A percentile compares a stretch with the other conserved stretches of the same genome.
phyloP scores from a whole-genome alignment of 1,284 basidiomycete species.

The Kwoniella shivajii region DNA sequence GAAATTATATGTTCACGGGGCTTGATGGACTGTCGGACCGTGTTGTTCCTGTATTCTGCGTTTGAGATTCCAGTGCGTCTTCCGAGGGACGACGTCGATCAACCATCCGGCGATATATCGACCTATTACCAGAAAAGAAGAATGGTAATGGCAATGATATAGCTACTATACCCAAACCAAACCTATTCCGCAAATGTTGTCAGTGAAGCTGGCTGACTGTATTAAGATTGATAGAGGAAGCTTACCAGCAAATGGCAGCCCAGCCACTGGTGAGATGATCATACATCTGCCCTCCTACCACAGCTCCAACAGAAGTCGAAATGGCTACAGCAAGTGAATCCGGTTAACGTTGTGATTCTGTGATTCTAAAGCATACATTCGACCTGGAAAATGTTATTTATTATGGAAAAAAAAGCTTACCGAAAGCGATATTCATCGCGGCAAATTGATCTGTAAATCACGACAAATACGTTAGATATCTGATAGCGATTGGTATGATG shows the following conservation, averaged over 20 bases:
- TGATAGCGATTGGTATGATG: not conserved
- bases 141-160: constrained; percentile 14
- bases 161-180: constrained; percentile 17
- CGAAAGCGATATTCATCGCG: constrained; percentile 48
- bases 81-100: not conserved
- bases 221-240: not conserved
- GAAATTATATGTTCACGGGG: no score
- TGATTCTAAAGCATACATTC: no score
- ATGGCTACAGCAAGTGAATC: constrained; percentile 25
- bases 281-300: constrained; percentile 49
- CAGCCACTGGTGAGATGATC: constrained; percentile 42
- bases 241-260: constrained; percentile 41
- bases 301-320: constrained; percentile 39
- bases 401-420: constrained; percentile 17
- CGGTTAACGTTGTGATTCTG: no score
- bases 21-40: no score
- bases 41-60: no score
- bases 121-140: constrained; percentile 19
- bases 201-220: not conserved
- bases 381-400: not conserved
- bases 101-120: constrained; percentile 9
- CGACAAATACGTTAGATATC: not conserved
- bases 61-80: no score
- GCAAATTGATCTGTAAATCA: constrained; percentile 40
- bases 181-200: constrained; percentile 7